A percentile compares a stretch with the other conserved stretches of the same genome.
Evolutionary conservation across 2,329 filamentous ascomycete genomes (phyloP).

Genomic region (Aureobasidium mangrovei): DNA sequence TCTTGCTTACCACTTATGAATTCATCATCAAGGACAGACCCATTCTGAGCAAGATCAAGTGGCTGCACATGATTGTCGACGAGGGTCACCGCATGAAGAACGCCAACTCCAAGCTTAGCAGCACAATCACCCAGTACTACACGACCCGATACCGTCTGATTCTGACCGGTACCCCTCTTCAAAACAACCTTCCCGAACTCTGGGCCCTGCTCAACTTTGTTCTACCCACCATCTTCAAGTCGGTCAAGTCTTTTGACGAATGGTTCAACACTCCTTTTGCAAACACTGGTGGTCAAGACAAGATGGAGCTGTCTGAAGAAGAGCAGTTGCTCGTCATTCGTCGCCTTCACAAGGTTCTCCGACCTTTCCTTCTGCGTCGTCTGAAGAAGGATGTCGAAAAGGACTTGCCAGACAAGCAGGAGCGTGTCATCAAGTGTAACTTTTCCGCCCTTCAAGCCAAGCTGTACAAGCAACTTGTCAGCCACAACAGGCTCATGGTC

Average conservation of each 20-base stretch:
- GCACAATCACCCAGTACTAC: slow-evolving; percentile 92
- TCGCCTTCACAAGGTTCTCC: slow-evolving; percentile 92
- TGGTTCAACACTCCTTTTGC: slow-evolving; percentile 99
- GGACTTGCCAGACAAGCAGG: slow-evolving; percentile 95
- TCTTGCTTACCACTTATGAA: slow-evolving; percentile 93
- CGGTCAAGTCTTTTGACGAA: slow-evolving; percentile 95
- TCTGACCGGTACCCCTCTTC: slow-evolving; percentile 89
- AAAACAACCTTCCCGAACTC: slow-evolving; percentile 92
- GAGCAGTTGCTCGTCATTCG: slow-evolving; percentile 97
- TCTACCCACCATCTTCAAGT: slow-evolving; percentile 97
- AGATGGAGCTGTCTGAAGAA: slow-evolving; percentile 99
- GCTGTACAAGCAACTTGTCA: slow-evolving; percentile 95
- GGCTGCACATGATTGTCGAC: slow-evolving; percentile 99
- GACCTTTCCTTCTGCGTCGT: slow-evolving; percentile 94
- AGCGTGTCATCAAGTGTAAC: slow-evolving; percentile 98
- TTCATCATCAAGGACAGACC: slow-evolving; percentile 99
- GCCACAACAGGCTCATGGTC: slow-evolving; percentile 87
- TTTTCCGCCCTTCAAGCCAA: slow-evolving; percentile 91
- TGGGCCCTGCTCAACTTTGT: slow-evolving; percentile 99
- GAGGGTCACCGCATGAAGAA: slow-evolving; percentile 99
- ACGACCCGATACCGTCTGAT: slow-evolving; percentile 91
- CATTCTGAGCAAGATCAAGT: slow-evolving; percentile 94
- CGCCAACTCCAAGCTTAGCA: slow-evolving; percentile 87
- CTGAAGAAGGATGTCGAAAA: slow-evolving; percentile 99
- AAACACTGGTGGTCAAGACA: slow-evolving; percentile 94